phyloP scores from a whole-genome alignment of 768 basidiomycete species.

The Fomitopsis serialis region DNA sequence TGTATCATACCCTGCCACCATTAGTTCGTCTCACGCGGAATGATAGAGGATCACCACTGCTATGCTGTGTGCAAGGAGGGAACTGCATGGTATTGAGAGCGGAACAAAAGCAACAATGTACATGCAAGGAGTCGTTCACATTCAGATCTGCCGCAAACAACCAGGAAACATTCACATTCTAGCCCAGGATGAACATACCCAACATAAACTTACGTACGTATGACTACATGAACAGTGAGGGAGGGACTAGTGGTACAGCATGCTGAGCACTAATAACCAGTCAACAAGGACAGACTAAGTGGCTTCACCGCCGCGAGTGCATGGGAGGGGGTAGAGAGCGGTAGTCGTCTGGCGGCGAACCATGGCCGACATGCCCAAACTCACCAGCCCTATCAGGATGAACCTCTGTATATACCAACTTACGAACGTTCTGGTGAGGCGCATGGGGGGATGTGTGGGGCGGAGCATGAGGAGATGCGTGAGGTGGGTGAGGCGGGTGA shows the following conservation, averaged over 20 bases:
- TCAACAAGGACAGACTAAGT: background rate
- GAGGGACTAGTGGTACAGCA: background rate
- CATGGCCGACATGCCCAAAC: background rate
- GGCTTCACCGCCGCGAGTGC: background rate
- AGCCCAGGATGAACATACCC: background rate
- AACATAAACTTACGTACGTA: background rate
- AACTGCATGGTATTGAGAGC: background rate
- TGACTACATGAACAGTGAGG: background rate
- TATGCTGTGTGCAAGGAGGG: background rate
- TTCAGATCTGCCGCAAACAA: background rate
- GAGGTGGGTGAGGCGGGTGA: background rate
- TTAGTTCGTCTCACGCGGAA: background rate
- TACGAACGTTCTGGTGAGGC: background rate
- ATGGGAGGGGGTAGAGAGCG: background rate
- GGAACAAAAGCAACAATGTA: background rate
- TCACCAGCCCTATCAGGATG: background rate
- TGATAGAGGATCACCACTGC: background rate
- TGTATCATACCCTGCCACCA: background rate
- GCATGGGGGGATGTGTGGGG: background rate
- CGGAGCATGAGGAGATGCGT: background rate
- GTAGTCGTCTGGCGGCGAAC: background rate
- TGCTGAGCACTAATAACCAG: background rate
- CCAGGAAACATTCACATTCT: background rate
- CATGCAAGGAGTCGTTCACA: background rate
- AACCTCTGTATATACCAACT: slow-evolving; percentile 1